Evolutionary conservation across 148 eudicot species (phyloP), one percentile per base, ranked within the genome.

Genomic region (Fagopyrum tataricum): DNA sequence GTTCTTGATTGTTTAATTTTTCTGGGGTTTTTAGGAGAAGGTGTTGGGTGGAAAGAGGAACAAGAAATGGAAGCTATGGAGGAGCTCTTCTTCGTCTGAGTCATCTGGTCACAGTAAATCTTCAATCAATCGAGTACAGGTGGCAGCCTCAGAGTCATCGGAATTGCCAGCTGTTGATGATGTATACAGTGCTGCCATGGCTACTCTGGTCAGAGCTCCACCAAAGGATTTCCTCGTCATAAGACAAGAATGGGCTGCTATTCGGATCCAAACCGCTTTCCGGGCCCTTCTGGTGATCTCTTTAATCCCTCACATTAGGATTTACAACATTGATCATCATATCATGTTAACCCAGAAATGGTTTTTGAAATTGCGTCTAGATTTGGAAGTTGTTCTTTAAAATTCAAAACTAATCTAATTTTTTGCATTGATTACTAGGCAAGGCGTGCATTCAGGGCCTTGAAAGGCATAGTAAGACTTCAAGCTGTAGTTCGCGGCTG

Each of bases 401-500:
- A 31, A 1, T 31, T 31, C 2, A 31, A 46, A 64, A 37, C n/a
- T 14, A 64, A 64, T 39, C 44, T 39, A 43, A n/a, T 7, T 31
- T 14, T 3, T 15, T n/a, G n/a, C 7, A 70, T 7, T 43, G 14
- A 7, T 10, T 42, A 7, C 4, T 26, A 93, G 98, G 97, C 97
- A 39, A 87, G 81, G 68, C 83, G 82, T 31, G 98, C 98, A 44
- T 81, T 93, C 55, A 84, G 95, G 81, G 98, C 98, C 2, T 78
- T 93, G 73, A 93, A 82, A 78, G 86, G 96, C 14, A 75, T 93
- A 44, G 98, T 93, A 55, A 84, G 90, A 78, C 83, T 91, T 6
- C 98, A 93, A 75, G 98, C 98, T 0, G 81, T 93, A 55, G 90
- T 93, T 69, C 87, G 97, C 12, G 98, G 98, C 0, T 76, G 97